These are phyloP conservation scores for Porphyrellus cyaneotinctus DNA, from an alignment of 768 basidiomycete genomes.

Conservation along the genomic window DNA sequence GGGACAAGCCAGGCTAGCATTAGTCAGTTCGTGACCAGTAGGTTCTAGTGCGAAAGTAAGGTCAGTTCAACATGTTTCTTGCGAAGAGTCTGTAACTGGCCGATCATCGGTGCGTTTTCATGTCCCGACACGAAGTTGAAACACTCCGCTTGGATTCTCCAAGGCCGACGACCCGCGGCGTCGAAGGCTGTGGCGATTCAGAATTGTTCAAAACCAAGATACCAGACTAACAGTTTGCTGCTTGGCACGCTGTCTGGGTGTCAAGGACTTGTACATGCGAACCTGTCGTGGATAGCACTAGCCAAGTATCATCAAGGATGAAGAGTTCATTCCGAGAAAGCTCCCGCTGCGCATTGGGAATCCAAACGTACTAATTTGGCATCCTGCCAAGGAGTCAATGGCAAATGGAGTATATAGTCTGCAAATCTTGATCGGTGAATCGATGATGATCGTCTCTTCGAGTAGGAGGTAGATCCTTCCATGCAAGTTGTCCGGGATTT, in stretches of 20 bases:
- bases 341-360: background rate
- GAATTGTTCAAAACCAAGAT: background rate
- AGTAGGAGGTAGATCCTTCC: constrained; percentile 3
- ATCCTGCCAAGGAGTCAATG: background rate
- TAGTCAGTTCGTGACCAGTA: background rate
- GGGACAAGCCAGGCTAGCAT: background rate
- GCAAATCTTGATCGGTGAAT: constrained; percentile 18
- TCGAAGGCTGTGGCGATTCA: too few species aligned
- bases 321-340: background rate
- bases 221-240: background rate
- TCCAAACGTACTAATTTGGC: background rate
- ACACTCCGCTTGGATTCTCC: constrained; percentile 7
- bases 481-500: background rate
- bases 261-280: background rate
- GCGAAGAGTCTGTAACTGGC: background rate
- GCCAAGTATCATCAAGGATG: background rate
- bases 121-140: constrained; percentile 10
- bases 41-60: background rate
- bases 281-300: background rate
- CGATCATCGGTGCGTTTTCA: constrained; percentile 8
- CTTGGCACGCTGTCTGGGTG: background rate
- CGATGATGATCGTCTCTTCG: background rate
- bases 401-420: background rate
- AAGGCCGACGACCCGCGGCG: too few species aligned
- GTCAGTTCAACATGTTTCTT: background rate